Evolutionary conservation across 2,329 filamentous ascomycete species (phyloP).

Genomic region (Aspergillus sp.): DNA sequence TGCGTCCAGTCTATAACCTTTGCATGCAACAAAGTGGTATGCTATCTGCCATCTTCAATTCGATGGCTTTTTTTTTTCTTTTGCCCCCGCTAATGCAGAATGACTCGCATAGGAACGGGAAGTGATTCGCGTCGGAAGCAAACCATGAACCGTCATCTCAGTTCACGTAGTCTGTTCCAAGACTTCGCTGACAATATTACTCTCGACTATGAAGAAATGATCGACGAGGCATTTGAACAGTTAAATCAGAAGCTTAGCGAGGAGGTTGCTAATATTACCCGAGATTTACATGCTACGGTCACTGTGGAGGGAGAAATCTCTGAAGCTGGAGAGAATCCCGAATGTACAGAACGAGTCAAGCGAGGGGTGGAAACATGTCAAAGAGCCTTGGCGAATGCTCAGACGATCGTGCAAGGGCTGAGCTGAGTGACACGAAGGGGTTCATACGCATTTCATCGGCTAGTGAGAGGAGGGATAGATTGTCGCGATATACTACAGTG

Average conservation of each 20-base stretch:
- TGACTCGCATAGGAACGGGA: slow-evolving; percentile 1
- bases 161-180: not conserved
- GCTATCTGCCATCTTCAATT: too few relatives aligned
- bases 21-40: slow-evolving; percentile 13
- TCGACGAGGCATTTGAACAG: not conserved
- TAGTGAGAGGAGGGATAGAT: too few relatives aligned
- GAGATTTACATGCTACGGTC: slow-evolving; percentile 4
- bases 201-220: not conserved
- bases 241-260: not conserved
- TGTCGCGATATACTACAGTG: too few relatives aligned
- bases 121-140: slow-evolving; percentile 10
- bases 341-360: not conserved
- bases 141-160: slow-evolving; percentile 3
- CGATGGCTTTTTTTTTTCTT: too few relatives aligned
- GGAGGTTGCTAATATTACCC: not conserved
- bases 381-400: too few relatives aligned
- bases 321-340: slow-evolving; percentile 1
- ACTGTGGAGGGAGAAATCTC: slow-evolving; percentile 10
- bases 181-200: not conserved
- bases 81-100: too few relatives aligned
- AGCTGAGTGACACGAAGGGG: too few relatives aligned
- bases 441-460: too few relatives aligned
- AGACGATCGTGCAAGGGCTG: too few relatives aligned
- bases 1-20: slow-evolving; percentile 15
- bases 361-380: not conserved